Evolutionary conservation across 83 land plant species (phyloP).

Genomic region (Thuja plicata): DNA sequence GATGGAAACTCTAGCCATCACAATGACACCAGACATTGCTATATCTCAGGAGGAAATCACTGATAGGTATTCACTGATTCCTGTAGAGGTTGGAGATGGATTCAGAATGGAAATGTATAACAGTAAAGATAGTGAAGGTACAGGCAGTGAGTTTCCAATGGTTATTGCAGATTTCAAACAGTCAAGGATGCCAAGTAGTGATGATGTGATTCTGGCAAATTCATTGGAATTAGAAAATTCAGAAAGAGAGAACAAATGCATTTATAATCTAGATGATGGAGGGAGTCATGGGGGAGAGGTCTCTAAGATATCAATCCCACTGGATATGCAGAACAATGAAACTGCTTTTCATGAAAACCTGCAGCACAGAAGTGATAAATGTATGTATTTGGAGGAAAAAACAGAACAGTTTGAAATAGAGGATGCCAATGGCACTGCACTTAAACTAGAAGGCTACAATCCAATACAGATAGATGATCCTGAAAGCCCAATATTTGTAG

Average conservation of each 20-base stretch:
- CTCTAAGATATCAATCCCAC: not conserved
- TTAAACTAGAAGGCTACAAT: not conserved
- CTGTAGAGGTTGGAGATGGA: not conserved
- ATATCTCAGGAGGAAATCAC: not conserved
- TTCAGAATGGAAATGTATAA: not conserved
- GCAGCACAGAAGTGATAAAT: not conserved
- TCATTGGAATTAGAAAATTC: not conserved
- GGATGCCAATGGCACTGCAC: constrained; percentile 2
- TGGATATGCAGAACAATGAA: not conserved
- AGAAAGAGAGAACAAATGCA: not conserved
- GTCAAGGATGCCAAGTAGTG: not conserved
- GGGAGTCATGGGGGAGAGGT: not conserved
- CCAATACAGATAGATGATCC: not conserved
- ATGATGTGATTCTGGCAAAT: not conserved
- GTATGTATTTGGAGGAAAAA: not conserved
- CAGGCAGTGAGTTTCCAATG: not conserved
- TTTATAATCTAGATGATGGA: not conserved
- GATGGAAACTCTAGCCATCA: not conserved
- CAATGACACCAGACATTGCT: not conserved
- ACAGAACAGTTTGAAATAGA: not conserved
- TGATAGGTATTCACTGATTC: not conserved
- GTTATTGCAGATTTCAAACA: not conserved
- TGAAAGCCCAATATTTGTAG: not conserved
- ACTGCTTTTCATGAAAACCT: not conserved
- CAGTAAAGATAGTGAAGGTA: not conserved